Base-by-base conservation (phyloP, 345 rosid genomes). In the Syzygium oleosum region DNA sequence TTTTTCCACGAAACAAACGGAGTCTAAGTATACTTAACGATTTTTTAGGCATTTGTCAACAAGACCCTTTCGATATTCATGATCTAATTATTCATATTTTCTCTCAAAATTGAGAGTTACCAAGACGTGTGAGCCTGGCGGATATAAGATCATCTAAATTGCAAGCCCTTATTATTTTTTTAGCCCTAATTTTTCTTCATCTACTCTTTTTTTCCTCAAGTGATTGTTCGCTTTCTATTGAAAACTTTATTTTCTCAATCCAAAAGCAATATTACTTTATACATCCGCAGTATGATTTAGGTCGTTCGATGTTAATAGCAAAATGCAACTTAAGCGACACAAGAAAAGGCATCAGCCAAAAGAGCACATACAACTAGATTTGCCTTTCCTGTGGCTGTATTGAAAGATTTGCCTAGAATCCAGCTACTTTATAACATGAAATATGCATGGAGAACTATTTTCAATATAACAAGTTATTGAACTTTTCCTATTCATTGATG, bases 31-130 rank as follows among this genome's bases (percentile, higher is more conserved):
- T 59, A 2, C 34, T 59, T 27, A 27, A 59, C 16, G 5, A 59
- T 7, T 27, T 59, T 7, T 12, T 5, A 7, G 16, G n/a, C 68
- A 27, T 27, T 27, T 17, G 0, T 12, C 31, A 2, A 12, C 0
- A 59, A 59, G 46, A 12, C 7, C 8, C 9, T 0, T 59, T 59
- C 4, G 0, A 59, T 59, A 27, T 56, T 56, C 14, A 23, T 56
- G 23, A 15, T 27, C 68, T n/a, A 27, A 59, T 59, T 27, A 59
- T 59, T 59, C 68, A 2, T 27, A 25, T 1, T 59, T 5, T 59
- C 65, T 27, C 16, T 59, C 65, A 0, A 59, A 59, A 12, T 59
- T 27, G 16, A 0, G 31, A 59, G 27, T 59, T 12, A 59, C 17
- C 15, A 12, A 12, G 46, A 43, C 1, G 46, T 6, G 46, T 1